A percentile compares a stretch with the other conserved stretches of the same genome.
phyloP scores from a whole-genome alignment of 352 stramenopile genomes.

The Pythium guiyangense region DNA sequence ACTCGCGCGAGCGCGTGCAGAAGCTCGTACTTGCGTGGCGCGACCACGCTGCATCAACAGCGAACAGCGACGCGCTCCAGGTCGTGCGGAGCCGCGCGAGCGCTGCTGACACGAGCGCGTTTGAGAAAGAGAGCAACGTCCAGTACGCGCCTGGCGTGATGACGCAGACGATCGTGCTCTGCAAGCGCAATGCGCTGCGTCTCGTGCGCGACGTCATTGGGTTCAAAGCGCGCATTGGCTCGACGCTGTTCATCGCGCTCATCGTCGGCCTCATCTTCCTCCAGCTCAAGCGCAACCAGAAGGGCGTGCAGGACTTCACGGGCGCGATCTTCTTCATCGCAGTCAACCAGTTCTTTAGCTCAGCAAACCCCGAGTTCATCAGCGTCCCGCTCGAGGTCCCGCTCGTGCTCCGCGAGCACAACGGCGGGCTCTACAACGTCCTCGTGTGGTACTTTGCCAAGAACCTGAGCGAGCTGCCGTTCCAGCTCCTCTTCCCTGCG shows the following conservation, averaged over 20 bases:
- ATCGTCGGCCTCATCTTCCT: conserved; percentile 32
- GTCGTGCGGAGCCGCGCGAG: neutral
- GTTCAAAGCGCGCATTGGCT: conserved; percentile 27
- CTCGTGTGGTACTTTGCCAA: conserved; percentile 36
- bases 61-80: conserved; percentile 2
- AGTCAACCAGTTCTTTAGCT: conserved; percentile 27
- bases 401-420: conserved; percentile 30
- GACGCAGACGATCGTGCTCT: conserved; percentile 21
- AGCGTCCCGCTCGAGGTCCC: conserved; percentile 31
- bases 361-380: conserved; percentile 27
- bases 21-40: conserved; percentile 18
- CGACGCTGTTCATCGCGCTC: conserved; percentile 28
- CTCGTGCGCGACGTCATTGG: conserved; percentile 26
- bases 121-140: conserved; percentile 7
- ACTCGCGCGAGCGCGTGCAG: conserved; percentile 17
- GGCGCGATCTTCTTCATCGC: conserved; percentile 37
- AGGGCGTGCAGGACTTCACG: conserved; percentile 31
- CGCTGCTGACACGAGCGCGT: neutral
- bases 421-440: conserved; percentile 27
- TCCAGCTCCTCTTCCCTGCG: conserved; percentile 27
- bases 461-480: conserved; percentile 30
- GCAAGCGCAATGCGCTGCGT: conserved; percentile 25
- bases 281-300: conserved; percentile 21
- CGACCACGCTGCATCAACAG: conserved; percentile 1
- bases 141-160: conserved; percentile 11